Evolutionary conservation across 257 asterid species (phyloP).

Genomic region (Solanum infundibuliforme): DNA sequence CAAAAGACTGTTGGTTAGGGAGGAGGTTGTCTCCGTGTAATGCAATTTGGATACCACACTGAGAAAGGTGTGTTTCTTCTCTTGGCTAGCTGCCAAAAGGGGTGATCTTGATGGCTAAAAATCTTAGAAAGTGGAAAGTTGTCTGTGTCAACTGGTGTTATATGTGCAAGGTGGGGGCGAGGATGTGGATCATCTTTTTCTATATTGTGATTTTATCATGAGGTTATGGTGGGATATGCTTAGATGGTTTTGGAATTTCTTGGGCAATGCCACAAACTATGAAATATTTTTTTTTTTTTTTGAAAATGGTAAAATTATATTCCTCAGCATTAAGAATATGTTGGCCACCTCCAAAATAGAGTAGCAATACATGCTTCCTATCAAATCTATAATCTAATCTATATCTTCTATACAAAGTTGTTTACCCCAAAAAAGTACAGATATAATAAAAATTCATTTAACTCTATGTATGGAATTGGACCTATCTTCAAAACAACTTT

Average conservation of each 20-base stretch:
- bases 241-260: not conserved
- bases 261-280: not conserved
- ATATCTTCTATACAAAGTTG: not conserved
- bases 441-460: not conserved
- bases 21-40: not conserved
- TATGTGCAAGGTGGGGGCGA: not conserved
- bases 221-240: not conserved
- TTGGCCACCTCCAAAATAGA: not conserved
- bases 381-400: not conserved
- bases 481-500: not conserved
- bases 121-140: not conserved
- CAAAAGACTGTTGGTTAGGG: not conserved
- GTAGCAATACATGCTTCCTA: not conserved
- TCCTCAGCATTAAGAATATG: not conserved
- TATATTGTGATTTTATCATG: not conserved
- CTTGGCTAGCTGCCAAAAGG: not conserved
- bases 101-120: not conserved
- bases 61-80: not conserved
- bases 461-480: not conserved
- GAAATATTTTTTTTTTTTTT: not conserved
- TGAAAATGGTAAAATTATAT: not conserved
- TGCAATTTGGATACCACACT: not conserved
- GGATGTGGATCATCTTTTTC: not conserved
- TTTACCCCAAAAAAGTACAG: not conserved
- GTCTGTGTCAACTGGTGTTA: not conserved